A percentile compares a stretch with the other conserved stretches of the same genome.
Evolutionary conservation across 2,329 filamentous ascomycete genomes (phyloP).

Genomic region (Dichotomopilus funicola): DNA sequence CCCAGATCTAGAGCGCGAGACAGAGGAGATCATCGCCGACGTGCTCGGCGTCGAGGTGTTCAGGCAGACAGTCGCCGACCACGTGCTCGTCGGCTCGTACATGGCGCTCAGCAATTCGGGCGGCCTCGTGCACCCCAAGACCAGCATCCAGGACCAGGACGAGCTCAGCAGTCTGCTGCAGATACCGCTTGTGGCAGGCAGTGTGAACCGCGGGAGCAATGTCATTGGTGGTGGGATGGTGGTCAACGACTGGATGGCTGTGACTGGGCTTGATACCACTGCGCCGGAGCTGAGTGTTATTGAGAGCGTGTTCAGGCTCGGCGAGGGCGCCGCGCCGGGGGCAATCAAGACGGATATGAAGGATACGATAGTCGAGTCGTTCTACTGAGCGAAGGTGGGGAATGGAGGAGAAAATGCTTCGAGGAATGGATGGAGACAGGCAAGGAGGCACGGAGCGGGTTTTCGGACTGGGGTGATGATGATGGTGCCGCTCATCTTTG

Average conservation of each 20-base stretch:
- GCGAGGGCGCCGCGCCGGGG: slow-evolving; percentile 74
- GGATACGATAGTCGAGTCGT: slow-evolving; percentile 98
- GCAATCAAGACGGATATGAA: slow-evolving; percentile 81
- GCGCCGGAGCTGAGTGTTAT: slow-evolving; percentile 96
- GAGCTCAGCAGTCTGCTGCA: slow-evolving; percentile 90
- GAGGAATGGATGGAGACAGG: background rate
- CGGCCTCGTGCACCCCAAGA: slow-evolving; percentile 95
- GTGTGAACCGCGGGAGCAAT: slow-evolving; percentile 84
- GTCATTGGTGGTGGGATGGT: slow-evolving; percentile 98
- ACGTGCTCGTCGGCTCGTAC: slow-evolving; percentile 93
- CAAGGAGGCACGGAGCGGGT: background rate
- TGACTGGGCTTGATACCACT: slow-evolving; percentile 88
- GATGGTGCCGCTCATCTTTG: background rate
- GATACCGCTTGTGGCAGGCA: slow-evolving; percentile 90
- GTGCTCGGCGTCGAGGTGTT: slow-evolving; percentile 85
- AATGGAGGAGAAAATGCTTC: too few species aligned
- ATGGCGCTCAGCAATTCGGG: slow-evolving; percentile 96
- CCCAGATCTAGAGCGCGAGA: slow-evolving; percentile 94
- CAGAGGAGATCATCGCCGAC: slow-evolving; percentile 96
- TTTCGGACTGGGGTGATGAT: background rate
- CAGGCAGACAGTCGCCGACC: slow-evolving; percentile 91
- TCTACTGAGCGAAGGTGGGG: slow-evolving; percentile 60
- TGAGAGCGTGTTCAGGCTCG: slow-evolving; percentile 90
- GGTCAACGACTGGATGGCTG: slow-evolving; percentile 95
- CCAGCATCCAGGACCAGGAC: slow-evolving; percentile 94